These are phyloP conservation scores for Trypanosoma theileri DNA, from an alignment of 208 protist species.

Conservation along the genomic window DNA sequence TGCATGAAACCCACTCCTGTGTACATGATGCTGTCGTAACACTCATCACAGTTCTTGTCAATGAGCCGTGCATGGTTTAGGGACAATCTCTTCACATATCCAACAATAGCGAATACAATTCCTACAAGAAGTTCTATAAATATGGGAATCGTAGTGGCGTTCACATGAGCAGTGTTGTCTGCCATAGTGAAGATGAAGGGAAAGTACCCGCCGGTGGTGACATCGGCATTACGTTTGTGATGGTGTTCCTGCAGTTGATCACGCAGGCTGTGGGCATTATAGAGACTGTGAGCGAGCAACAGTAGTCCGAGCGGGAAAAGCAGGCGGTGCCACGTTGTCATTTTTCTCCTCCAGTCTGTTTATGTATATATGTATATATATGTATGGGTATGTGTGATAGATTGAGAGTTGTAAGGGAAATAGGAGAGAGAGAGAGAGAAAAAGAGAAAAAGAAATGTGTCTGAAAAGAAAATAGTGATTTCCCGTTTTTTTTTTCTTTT, in stretches of 20 bases:
- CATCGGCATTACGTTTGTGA: constrained; percentile 16
- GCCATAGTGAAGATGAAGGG: neutral
- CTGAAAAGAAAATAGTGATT: neutral
- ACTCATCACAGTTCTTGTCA: constrained; percentile 53
- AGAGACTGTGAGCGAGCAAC: constrained; percentile 64
- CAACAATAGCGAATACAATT: constrained; percentile 46
- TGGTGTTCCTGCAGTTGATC: constrained; percentile 70
- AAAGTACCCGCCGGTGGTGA: constrained; percentile 6
- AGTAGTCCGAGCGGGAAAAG: constrained; percentile 62
- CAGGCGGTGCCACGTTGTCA: constrained; percentile 12
- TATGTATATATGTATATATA: constrained; percentile 3
- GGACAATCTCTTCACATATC: constrained; percentile 42
- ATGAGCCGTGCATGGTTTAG: constrained; percentile 60
- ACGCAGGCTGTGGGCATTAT: constrained; percentile 57
- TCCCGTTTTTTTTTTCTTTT: neutral
- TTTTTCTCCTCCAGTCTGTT: constrained; percentile 1
- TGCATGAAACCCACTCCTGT: constrained; percentile 79
- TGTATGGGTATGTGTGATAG: neutral
- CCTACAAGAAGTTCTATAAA: constrained; percentile 33
- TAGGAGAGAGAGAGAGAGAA: constrained; percentile 13
- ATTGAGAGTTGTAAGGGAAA: too few species aligned
- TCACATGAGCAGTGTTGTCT: constrained; percentile 1
- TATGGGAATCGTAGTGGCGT: constrained; percentile 23
- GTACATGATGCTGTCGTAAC: constrained; percentile 67
- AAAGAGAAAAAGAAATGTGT: neutral